Base-by-base conservation (phyloP, 2,329 filamentous ascomycete species). In the Colletotrichum tabaci region DNA sequence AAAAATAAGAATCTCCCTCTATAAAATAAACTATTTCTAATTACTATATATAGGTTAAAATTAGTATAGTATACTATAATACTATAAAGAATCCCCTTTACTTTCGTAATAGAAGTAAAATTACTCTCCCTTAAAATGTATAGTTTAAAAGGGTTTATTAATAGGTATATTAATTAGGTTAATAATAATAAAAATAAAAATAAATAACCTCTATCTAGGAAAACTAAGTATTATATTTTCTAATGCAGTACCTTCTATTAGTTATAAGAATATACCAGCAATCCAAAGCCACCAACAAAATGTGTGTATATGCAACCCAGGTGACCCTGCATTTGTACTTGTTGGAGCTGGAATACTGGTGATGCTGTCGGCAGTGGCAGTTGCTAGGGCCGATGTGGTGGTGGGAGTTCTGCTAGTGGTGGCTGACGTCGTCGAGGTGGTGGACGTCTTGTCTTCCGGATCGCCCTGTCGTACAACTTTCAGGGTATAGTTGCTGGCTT, bases 391-490 rank as follows among this genome's bases (percentile, higher is more conserved):
- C 12, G 49, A 12, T n/a, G 16, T 63, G 2, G n/a, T 18, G 26
- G 38, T 35, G 18, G 21, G 2, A 4, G 23, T 21, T n/a, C 23
- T 42, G 23, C 16, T 55, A 9, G 40, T 23, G 1, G 52, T 60
- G 2, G 69, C 50, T 3, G 47, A 58, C 2, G 53, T 46, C 16
- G 18, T 56, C 5, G 61, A 64, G 6, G 49, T 55, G 7, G 40
- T 38, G 4, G 68, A 52, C 10, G 53, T 38, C 10, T 38, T 52
- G 2, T 72, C 69, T 49, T 72, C 69, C 7, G 69, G 69, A 42
- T 72, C 69, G 3, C 69, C 69, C 4, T 72, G 69, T 50, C 69
- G 44, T n/a, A 72, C 65, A 21, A 72, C 61, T 18, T 66, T 68
- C 52, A 72, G 42, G 15, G 61, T 72, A 23, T 72, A 72, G 47